Base-by-base conservation (phyloP, 2,329 filamentous ascomycete species). In the Neofusicoccum parvum region DNA sequence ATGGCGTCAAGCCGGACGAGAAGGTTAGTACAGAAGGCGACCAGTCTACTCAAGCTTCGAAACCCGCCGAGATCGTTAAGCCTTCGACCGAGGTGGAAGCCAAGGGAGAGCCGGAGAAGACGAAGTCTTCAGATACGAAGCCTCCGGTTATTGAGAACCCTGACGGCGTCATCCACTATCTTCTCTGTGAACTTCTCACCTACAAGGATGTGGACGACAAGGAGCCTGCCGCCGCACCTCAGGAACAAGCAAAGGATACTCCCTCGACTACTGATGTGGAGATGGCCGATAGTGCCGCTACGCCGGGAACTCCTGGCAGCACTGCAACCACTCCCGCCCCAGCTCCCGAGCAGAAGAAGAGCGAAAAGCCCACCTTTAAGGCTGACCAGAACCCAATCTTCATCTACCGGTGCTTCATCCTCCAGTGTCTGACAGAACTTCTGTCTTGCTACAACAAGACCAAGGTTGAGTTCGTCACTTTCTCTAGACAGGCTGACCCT, bases 391-490 rank as follows among this genome's bases (percentile, higher is more conserved):
- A 99, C 76, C 92, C 94, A 0, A 97, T 97, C 67, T 99, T 96
- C 79, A 90, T 98, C 62, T 99, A 98, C 74, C 88, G 95, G 54
- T 97, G 94, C 80, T 97, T 98, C 81, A 82, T 99, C 60, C 85
- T 99, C 37, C 93, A 95, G 74, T 97, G 94, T 73, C 82, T 99
- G 45, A 90, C 92, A 0, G 95, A 99, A 78, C 86, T 99, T 14
- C 83, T 99, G 14, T 89, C 91, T 65, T 96, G 91, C 73, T 99
- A 98, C 80, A 97, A 93, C 71, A 89, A 93, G 63, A 92, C 93
- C 9, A 99, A 99, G 83, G 88, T 99, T 49, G 96, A 99, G 75
- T 98, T 99, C 75, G 97, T 99, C 82, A 98, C 97, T 77, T 99
- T 97, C 81, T 98, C 96, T 70, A 90, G 94, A 67, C 97, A 94